Base-by-base conservation (phyloP, 176 grass and related monocot species). In the Microstegium vimineum region DNA sequence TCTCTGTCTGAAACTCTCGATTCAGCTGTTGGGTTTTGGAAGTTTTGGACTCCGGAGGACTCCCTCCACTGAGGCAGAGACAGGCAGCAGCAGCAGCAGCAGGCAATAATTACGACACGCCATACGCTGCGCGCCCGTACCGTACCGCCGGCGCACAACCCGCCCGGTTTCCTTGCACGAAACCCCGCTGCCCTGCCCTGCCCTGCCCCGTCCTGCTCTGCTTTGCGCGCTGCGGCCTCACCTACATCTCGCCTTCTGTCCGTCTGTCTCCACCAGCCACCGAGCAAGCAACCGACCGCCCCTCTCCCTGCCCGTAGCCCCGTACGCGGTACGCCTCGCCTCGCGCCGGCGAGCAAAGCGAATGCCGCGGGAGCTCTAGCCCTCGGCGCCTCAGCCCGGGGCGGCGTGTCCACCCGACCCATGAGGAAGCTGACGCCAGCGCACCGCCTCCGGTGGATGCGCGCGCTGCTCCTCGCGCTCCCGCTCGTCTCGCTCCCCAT, bases 381-480 rank as follows among this genome's bases (percentile, higher is more conserved):
- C 51, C 18, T 33, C 70, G 37, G 10, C 0, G 23, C 34, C 43
- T 18, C 69, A n/a, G 62, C 75, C 28, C 61, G 67, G 63, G 45
- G 15, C 69, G 52, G 25, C 52, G 86, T 28, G 27, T 42, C 45
- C 27, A 22, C 37, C 31, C 45, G 18, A 3, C 37, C 56, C 84
- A 95, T 95, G 96, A 94, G 96, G 89, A 95, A 87, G 86, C 84
- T 66, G 52, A 79, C 84, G 66, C 82, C 81, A 34, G 72, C 83
- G 71, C 73, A 85, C 79, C 84, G 84, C 71, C 66, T 81, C 66
- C 65, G 89, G 73, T 90, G 86, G 76, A 71, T 71, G 85, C 72
- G 85, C 35, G 84, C 72, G 35, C 86, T 98, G 72, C 80, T 75
- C 77, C 72, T 84, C 16, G 82, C 79, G 41, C 86, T 98, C 32